A percentile compares a stretch with the other conserved stretches of the same genome.
Evolutionary conservation across 169 alveolate genomes (phyloP).

Genomic region (Plasmodium chabaudi): DNA sequence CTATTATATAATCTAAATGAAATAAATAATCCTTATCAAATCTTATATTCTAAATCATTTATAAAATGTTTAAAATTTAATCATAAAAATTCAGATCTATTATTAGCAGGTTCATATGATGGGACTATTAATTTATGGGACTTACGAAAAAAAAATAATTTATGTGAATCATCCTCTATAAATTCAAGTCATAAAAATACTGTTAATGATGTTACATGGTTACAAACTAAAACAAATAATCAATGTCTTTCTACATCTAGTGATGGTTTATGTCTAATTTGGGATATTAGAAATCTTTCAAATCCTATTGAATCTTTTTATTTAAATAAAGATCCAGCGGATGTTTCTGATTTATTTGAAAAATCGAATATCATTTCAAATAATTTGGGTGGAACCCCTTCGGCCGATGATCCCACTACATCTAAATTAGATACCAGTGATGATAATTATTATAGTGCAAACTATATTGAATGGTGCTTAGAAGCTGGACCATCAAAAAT

Average conservation of each 20-base stretch:
- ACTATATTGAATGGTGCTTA: slow-evolving; percentile 62
- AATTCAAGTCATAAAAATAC: slow-evolving; percentile 56
- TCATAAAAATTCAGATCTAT: slow-evolving; percentile 66
- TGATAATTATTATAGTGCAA: slow-evolving; percentile 46
- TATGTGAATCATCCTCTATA: slow-evolving; percentile 57
- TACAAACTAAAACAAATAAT: slow-evolving; percentile 67
- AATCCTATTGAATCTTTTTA: slow-evolving; percentile 45
- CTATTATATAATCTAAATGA: slow-evolving; percentile 46
- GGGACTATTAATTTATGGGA: slow-evolving; percentile 71
- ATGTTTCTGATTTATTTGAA: slow-evolving; percentile 29
- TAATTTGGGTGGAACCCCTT: not conserved
- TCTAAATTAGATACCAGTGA: not conserved
- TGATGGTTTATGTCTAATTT: slow-evolving; percentile 63
- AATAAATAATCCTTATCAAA: slow-evolving; percentile 65
- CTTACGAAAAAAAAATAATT: slow-evolving; percentile 56
- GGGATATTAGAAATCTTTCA: slow-evolving; percentile 70
- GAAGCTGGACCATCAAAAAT: slow-evolving; percentile 77
- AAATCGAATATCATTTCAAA: slow-evolving; percentile 10
- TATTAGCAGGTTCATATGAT: slow-evolving; percentile 69
- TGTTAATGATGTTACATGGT: slow-evolving; percentile 63
- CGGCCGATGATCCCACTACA: not conserved
- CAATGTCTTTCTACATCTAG: slow-evolving; percentile 56
- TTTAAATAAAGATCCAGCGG: slow-evolving; percentile 35
- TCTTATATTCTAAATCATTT: slow-evolving; percentile 45
- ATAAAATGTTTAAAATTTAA: slow-evolving; percentile 68